These are phyloP conservation scores for Dendryphion nanum DNA, from an alignment of 2,329 filamentous ascomycete species.

Conservation along the genomic window DNA sequence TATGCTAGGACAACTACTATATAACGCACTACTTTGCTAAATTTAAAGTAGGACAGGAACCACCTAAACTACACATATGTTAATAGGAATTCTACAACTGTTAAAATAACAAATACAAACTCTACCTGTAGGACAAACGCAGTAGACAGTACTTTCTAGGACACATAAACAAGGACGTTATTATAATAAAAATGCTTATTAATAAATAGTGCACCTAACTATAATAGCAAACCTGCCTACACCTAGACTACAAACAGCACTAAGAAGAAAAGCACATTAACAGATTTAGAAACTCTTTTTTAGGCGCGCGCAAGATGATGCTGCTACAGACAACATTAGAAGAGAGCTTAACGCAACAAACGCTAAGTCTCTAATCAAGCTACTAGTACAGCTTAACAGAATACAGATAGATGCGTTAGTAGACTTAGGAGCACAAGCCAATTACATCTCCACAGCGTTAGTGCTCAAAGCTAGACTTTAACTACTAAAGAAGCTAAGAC, in stretches of 20 bases:
- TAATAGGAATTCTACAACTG: neutral
- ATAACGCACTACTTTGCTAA: neutral
- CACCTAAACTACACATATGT: neutral
- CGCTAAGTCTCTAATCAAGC: neutral
- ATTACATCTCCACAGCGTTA: neutral
- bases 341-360: neutral
- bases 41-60: neutral
- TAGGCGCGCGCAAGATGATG: neutral
- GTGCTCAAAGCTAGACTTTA: neutral
- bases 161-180: neutral
- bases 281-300: conserved; percentile 20
- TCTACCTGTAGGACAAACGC: neutral
- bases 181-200: neutral
- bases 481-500: neutral
- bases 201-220: neutral
- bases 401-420: neutral
- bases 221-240: neutral
- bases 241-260: neutral
- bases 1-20: neutral
- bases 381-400: neutral
- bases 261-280: neutral
- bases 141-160: neutral
- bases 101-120: neutral
- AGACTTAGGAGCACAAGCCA: neutral
- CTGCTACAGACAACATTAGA: neutral